Conservation (phyloP, 306 rosid species). For the Luffa aegyptiaca region DNA sequence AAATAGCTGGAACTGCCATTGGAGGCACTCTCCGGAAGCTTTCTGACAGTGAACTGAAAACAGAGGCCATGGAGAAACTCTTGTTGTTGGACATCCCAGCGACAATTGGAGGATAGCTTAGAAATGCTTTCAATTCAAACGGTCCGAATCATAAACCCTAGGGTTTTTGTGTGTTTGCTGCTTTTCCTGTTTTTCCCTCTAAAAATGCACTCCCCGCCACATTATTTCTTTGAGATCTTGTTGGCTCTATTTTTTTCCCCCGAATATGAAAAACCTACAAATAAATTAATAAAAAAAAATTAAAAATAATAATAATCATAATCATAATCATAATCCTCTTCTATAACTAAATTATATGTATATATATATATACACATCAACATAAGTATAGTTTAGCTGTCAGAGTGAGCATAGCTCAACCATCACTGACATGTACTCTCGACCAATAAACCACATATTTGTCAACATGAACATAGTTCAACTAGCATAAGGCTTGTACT, state of each 20-base stretch:
- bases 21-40: constrained; percentile 59
- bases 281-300: no score
- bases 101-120: not conserved
- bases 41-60: constrained; percentile 33
- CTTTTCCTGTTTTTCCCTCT: not conserved
- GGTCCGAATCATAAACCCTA: constrained; percentile 13
- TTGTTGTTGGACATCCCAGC: constrained; percentile 24
- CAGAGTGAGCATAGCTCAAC: no score
- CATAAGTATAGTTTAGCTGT: no score
- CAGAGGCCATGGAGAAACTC: constrained; percentile 31
- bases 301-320: no score
- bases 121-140: not conserved
- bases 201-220: not conserved
- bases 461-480: no score
- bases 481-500: no score
- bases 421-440: no score
- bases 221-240: not conserved
- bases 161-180: not conserved
- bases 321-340: no score
- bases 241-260: not conserved
- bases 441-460: no score
- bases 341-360: no score
- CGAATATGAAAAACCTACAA: no score
- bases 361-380: no score
- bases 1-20: constrained; percentile 54